Evolutionary conservation across 495 filamentous ascomycete genomes (phyloP).

Genomic region (Corynascus novoguineensis): DNA sequence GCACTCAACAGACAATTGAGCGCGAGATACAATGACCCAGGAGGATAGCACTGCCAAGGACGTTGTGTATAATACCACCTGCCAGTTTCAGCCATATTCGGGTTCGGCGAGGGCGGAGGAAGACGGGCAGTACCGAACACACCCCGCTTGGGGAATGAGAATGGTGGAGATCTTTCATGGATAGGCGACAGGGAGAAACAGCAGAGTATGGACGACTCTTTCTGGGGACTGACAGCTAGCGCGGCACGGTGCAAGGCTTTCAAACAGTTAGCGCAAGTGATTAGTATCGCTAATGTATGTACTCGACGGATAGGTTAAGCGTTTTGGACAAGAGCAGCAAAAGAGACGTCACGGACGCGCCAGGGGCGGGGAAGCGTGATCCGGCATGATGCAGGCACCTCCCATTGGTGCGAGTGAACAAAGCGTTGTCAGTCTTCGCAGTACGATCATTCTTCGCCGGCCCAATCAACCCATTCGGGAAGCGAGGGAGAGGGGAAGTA

Average conservation of each 20-base stretch:
- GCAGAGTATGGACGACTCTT: background rate
- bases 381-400: conserved; percentile 5
- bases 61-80: background rate
- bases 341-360: background rate
- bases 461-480: background rate
- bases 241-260: background rate
- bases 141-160: background rate
- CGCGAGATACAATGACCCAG: background rate
- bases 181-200: background rate
- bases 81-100: background rate
- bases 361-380: conserved; percentile 11
- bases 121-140: background rate
- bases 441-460: background rate
- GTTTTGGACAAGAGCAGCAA: background rate
- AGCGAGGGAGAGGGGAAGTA: background rate
- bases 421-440: background rate
- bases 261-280: too few relatives aligned
- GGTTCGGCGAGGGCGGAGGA: background rate
- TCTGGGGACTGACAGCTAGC: background rate
- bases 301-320: too few relatives aligned
- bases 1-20: too few relatives aligned
- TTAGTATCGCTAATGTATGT: too few relatives aligned
- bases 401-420: conserved; percentile 6
- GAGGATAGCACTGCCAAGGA: background rate
- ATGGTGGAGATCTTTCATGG: background rate